These are phyloP conservation scores for Xylariaceae sp. DNA, from an alignment of 2,329 filamentous ascomycete genomes.

Conservation along the genomic window DNA sequence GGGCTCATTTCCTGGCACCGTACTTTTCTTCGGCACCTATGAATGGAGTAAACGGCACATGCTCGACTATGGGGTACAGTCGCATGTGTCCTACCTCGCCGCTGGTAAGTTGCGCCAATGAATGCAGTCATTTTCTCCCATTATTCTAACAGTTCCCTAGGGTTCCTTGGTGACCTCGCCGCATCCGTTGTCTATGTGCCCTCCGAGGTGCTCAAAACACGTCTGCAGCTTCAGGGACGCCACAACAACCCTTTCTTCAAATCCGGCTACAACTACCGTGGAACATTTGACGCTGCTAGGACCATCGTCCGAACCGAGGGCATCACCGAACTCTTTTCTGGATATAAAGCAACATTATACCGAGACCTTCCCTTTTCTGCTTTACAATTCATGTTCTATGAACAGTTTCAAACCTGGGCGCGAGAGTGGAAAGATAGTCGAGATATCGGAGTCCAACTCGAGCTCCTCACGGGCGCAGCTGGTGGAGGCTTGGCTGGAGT, in stretches of 20 bases:
- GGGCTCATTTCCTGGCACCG: slow-evolving; percentile 89
- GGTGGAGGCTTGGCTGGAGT: slow-evolving; percentile 92
- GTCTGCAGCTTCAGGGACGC: slow-evolving; percentile 88
- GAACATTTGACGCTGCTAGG: slow-evolving; percentile 76
- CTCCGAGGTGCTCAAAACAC: slow-evolving; percentile 96
- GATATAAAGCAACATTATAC: slow-evolving; percentile 95
- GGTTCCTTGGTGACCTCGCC: slow-evolving; percentile 89
- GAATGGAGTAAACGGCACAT: slow-evolving; percentile 90
- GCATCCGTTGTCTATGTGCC: slow-evolving; percentile 94
- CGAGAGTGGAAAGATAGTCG: slow-evolving; percentile 73
- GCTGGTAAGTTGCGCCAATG: slow-evolving; percentile 57
- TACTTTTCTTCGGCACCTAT: slow-evolving; percentile 95
- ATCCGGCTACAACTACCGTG: slow-evolving; percentile 94
- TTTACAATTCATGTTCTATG: slow-evolving; percentile 96
- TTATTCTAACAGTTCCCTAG: slow-evolving; percentile 41
- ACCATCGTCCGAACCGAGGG: slow-evolving; percentile 86
- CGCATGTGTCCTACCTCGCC: slow-evolving; percentile 80
- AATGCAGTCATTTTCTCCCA: neutral
- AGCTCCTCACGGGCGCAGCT: slow-evolving; percentile 83
- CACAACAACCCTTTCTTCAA: slow-evolving; percentile 93
- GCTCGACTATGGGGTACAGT: slow-evolving; percentile 78
- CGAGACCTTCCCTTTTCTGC: slow-evolving; percentile 95
- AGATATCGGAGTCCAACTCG: slow-evolving; percentile 81
- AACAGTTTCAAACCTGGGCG: slow-evolving; percentile 84
- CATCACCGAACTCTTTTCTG: slow-evolving; percentile 81